Evolutionary conservation across 2,329 filamentous ascomycete genomes (phyloP).

Genomic region (Trichoderma oligosporum): DNA sequence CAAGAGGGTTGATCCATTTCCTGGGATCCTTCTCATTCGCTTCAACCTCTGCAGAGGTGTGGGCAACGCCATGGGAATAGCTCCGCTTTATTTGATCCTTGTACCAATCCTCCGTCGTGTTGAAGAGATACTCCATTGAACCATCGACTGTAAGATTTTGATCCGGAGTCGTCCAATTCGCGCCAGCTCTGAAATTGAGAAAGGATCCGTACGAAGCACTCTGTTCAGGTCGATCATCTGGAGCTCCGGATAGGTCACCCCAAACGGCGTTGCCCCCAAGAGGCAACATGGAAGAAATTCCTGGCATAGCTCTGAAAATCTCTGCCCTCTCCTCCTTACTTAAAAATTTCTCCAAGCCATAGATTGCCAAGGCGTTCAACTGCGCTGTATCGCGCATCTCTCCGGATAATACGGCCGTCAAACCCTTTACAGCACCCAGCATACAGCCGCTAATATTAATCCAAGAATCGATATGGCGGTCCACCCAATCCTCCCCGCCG

Average conservation of each 20-base stretch:
- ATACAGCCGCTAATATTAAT: conserved; percentile 98
- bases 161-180: conserved; percentile 60
- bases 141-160: conserved; percentile 77
- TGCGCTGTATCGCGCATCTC: conserved; percentile 99
- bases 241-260: conserved; percentile 83
- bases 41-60: conserved; percentile 74
- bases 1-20: conserved; percentile 95
- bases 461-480: conserved; percentile 86
- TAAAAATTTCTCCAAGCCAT: conserved; percentile 93
- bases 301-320: conserved; percentile 94
- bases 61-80: conserved; percentile 87
- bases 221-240: conserved; percentile 76
- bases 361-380: conserved; percentile 92
- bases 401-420: conserved; percentile 86
- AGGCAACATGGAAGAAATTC: conserved; percentile 92
- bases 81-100: conserved; percentile 63
- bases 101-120: conserved; percentile 84
- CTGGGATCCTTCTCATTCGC: conserved; percentile 69
- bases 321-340: conserved; percentile 86
- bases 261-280: conserved; percentile 93
- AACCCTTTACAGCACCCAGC: conserved; percentile 87
- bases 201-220: conserved; percentile 73
- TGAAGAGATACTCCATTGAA: conserved; percentile 73
- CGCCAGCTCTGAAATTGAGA: conserved; percentile 71
- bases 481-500: conserved; percentile 85